Base-by-base conservation (phyloP, 83 land plant genomes). In the Larix sibirica region DNA sequence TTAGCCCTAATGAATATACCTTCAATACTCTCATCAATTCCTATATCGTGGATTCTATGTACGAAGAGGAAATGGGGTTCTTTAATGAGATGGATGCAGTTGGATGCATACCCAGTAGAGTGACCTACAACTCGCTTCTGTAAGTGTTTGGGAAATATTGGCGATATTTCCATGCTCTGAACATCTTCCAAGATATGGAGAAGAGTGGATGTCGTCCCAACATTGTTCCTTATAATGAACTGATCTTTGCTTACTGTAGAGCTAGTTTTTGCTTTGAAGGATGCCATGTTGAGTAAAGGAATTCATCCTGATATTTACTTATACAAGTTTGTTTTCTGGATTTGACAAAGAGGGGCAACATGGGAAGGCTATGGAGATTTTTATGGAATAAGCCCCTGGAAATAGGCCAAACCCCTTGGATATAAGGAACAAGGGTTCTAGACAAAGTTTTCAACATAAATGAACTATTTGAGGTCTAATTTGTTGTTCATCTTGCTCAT, bases 1-100 rank as follows among this genome's bases (percentile, higher is more conserved):
- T 92, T 84, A 74, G 61, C 4, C 97, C 94, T 12, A 98, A 97
- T 85, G 80, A 70, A 12, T 97, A 94, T 42, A 93, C 98, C 12
- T 97, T 90, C 87, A 97, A 96, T 81, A 96, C 97, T 7, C 90
- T 93, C 13, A 94, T 97, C n/a, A 91, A 87, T 82, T n/a, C n/a
- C n/a, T n/a, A n/a, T n/a, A n/a, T n/a, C n/a, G n/a, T n/a, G n/a
- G n/a, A n/a, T n/a, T n/a, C n/a, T n/a, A n/a, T n/a, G n/a, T n/a
- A n/a, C n/a, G 28, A 28, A 28, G 28, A 28, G 28, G 28, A 28
- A 28, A 28, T 28, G 28, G 28, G 28, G 28, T 28, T 28, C 28
- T 28, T 28, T 28, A 28, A 28, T 28, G 28, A 28, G 28, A 28
- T 28, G 28, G 0, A 28, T 28, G 28, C 28, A 28, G 28, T 28